phyloP scores from a whole-genome alignment of 768 basidiomycete species.

The Agaricus blazei region DNA sequence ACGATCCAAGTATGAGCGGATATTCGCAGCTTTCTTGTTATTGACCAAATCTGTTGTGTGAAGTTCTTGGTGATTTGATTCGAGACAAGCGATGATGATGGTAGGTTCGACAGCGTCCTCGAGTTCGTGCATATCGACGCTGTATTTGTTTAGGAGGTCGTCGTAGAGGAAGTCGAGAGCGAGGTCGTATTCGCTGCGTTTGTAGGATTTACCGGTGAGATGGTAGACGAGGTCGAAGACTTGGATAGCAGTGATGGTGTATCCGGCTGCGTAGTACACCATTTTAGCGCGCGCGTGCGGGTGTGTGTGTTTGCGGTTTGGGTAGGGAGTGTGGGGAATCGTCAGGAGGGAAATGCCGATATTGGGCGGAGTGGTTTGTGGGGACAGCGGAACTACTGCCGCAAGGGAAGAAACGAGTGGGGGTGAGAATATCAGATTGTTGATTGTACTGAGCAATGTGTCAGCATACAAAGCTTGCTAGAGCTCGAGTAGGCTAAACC shows the following conservation, averaged over 20 bases:
- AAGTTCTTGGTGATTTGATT: background rate
- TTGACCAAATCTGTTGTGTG: background rate
- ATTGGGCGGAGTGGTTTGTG: background rate
- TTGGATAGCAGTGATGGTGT: conserved; percentile 5
- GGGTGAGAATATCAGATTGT: too few species aligned
- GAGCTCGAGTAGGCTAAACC: too few species aligned
- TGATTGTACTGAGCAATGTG: too few species aligned
- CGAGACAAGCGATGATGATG: conserved; percentile 8
- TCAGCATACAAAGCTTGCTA: too few species aligned
- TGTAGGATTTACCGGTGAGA: conserved; percentile 7
- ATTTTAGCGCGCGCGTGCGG: background rate
- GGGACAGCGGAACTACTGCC: too few species aligned
- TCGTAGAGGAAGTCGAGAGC: conserved; percentile 3
- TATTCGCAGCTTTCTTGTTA: background rate
- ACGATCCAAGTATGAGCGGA: conserved; percentile 4
- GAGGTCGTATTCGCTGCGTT: conserved; percentile 1
- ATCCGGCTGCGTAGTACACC: conserved; percentile 10
- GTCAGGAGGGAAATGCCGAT: background rate
- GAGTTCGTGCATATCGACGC: conserved; percentile 4
- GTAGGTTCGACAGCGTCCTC: conserved; percentile 3
- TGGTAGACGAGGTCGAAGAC: conserved; percentile 11
- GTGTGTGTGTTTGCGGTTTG: background rate
- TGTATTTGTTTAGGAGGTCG: conserved; percentile 7
- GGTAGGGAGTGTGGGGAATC: background rate
- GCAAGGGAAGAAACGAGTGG: too few species aligned